phyloP scores from a whole-genome alignment of 352 stramenopile species.

The Phytophthora sojae region DNA sequence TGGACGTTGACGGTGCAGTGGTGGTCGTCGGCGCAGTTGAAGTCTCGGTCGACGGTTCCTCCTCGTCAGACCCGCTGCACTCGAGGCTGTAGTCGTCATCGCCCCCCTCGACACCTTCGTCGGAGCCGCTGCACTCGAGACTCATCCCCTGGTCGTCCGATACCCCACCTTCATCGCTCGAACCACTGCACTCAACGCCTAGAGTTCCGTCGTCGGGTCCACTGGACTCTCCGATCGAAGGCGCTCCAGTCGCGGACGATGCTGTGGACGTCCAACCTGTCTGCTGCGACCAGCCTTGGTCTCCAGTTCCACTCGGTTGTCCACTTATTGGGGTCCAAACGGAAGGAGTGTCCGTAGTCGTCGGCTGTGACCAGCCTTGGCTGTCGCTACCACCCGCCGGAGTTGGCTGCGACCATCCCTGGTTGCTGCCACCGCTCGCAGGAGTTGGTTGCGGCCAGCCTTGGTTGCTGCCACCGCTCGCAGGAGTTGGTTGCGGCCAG shows the following conservation, averaged over 20 bases:
- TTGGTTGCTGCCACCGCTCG: not conserved
- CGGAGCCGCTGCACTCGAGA: slow-evolving; percentile 34
- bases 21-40: slow-evolving; percentile 9
- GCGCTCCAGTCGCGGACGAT: not conserved
- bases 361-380: slow-evolving; percentile 4
- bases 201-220: slow-evolving; percentile 11
- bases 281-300: slow-evolving; percentile 1
- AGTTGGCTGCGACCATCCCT: not conserved
- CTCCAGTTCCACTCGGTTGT: slow-evolving; percentile 6
- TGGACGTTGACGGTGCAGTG: slow-evolving; percentile 9
- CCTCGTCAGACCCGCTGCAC: slow-evolving; percentile 26
- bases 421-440: not conserved
- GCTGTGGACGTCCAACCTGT: not conserved
- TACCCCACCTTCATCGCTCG: no score
- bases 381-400: no score
- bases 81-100: slow-evolving; percentile 25
- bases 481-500: not conserved
- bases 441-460: not conserved
- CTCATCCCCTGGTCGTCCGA: slow-evolving; percentile 7
- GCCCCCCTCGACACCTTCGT: not conserved
- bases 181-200: slow-evolving; percentile 18
- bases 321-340: slow-evolving; percentile 9
- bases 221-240: slow-evolving; percentile 5
- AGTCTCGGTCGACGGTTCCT: slow-evolving; percentile 10
- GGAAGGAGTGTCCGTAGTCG: not conserved